These are phyloP conservation scores for Penicillium concentricum DNA, from an alignment of 2,329 filamentous ascomycete species.

Conservation along the genomic window DNA sequence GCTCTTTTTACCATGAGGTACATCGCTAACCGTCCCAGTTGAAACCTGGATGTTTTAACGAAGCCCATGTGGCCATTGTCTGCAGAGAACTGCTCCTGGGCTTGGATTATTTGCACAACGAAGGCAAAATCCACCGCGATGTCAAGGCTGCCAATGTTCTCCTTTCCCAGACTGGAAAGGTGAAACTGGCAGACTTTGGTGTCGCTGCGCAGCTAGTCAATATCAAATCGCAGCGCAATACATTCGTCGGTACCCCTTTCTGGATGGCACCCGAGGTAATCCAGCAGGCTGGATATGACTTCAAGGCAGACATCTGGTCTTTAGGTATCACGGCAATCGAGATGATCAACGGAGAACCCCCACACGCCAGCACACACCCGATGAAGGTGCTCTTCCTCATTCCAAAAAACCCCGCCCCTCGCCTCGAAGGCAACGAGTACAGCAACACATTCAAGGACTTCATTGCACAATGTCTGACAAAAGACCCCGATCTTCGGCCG, in stretches of 20 bases:
- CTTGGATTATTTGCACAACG: constrained; percentile 87
- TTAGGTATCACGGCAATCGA: constrained; percentile 90
- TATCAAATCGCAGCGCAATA: constrained; percentile 96
- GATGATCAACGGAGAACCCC: constrained; percentile 84
- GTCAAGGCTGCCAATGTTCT: constrained; percentile 96
- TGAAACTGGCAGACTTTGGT: constrained; percentile 96
- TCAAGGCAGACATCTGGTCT: constrained; percentile 92
- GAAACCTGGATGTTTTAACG: constrained; percentile 84
- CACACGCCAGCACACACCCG: constrained; percentile 78
- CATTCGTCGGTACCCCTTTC: constrained; percentile 94
- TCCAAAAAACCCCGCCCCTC: constrained; percentile 80
- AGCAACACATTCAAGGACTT: constrained; percentile 94
- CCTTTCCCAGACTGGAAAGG: constrained; percentile 84
- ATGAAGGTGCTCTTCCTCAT: constrained; percentile 95
- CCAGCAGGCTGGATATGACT: constrained; percentile 78
- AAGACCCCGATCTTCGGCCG: constrained; percentile 81
- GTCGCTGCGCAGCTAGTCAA: constrained; percentile 95
- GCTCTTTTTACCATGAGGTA: neutral
- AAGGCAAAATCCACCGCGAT: constrained; percentile 94
- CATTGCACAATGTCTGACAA: constrained; percentile 82
- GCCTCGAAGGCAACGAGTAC: constrained; percentile 75
- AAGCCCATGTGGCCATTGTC: constrained; percentile 89
- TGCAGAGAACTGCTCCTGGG: constrained; percentile 87
- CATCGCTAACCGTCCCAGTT: constrained; percentile 55
- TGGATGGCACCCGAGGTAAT: constrained; percentile 98